phyloP scores from a whole-genome alignment of 163 green algal species.

The Chlorella variabilis region DNA sequence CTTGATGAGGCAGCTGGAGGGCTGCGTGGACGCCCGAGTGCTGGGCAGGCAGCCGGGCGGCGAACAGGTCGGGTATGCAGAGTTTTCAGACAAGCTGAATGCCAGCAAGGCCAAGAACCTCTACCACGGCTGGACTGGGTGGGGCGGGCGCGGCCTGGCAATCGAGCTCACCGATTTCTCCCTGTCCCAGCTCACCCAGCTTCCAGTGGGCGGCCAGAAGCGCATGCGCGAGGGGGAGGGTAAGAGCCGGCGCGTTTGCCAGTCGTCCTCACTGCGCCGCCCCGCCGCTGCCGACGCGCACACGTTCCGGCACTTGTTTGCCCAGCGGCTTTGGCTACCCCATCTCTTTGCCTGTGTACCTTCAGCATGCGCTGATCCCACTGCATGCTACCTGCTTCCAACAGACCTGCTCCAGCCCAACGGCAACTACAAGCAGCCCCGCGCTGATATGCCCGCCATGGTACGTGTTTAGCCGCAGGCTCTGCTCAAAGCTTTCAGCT shows the following conservation, averaged over 20 bases:
- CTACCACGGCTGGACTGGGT: constrained; percentile 36
- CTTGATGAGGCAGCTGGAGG: constrained; percentile 33
- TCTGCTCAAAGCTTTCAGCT: too few species aligned
- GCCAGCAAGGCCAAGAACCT: constrained; percentile 35
- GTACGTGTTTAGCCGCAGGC: neutral
- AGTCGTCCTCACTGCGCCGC: neutral
- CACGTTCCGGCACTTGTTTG: too few species aligned
- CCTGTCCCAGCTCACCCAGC: constrained; percentile 2
- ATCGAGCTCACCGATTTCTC: constrained; percentile 23
- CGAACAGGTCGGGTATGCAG: constrained; percentile 34
- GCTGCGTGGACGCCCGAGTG: constrained; percentile 22
- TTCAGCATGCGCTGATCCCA: too few species aligned
- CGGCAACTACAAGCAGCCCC: constrained; percentile 31
- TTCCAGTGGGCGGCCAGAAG: constrained; percentile 10
- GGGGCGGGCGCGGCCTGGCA: constrained; percentile 26
- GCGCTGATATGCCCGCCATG: constrained; percentile 24
- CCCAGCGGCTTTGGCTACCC: too few species aligned
- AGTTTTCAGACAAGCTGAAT: constrained; percentile 30
- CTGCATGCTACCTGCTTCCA: neutral
- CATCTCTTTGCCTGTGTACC: too few species aligned
- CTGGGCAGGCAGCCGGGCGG: constrained; percentile 19
- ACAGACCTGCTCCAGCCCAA: constrained; percentile 21
- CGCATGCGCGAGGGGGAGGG: constrained; percentile 29
- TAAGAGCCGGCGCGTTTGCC: neutral
- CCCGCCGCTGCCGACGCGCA: too few species aligned